Evolutionary conservation across 768 basidiomycete species (phyloP), one percentile per base, ranked within the genome.

Genomic region (Multifurca ochricompacta): DNA sequence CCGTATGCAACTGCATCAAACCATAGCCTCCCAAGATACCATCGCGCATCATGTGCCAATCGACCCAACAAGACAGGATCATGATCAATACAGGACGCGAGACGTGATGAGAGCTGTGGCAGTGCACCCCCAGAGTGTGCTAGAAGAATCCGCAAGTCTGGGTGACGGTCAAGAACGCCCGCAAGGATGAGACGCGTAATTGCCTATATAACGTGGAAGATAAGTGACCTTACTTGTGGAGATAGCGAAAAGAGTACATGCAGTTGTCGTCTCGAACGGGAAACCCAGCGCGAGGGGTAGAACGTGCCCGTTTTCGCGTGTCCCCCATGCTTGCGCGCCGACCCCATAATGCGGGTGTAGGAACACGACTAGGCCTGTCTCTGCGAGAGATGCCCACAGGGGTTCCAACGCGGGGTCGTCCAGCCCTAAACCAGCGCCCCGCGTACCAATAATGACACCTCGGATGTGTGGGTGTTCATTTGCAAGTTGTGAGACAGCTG

Each of bases 1-100:
- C 91, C 91, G 68, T 93, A 93, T 6, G 86, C 80, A n/a, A 94
- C 87, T 1, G 91, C 89, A 64, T 93, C 91, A 64, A 83, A 82
- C 63, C 82, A 91, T 14, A 93, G 72, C 66, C 77, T 81, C 0
- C 87, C 86, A 18, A 93, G 73, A 67, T 92, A 93, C 65, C 80
- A 88, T 34, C 91, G 79, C 21, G 87, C 87, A 66, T 94, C 90
- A 62, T 91, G 84, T 65, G 82, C 74, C 39, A 93, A 73, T 37
- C 89, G 74, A 1, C 79, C 77, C 18, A 84, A 81, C 27, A 90
- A 87, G 51, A 82, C 67, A 3, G 91, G 91, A 66, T 94, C 91
- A 63, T 94, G 91, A 54, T 78, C 76, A 59, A 94, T 84, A 64
- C 91, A 93, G 3, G 85, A 88, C 0, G 88, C 83, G 34, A 94